Evolutionary conservation across 257 asterid genomes (phyloP).

Genomic region (Schizonepeta tenuifolia): DNA sequence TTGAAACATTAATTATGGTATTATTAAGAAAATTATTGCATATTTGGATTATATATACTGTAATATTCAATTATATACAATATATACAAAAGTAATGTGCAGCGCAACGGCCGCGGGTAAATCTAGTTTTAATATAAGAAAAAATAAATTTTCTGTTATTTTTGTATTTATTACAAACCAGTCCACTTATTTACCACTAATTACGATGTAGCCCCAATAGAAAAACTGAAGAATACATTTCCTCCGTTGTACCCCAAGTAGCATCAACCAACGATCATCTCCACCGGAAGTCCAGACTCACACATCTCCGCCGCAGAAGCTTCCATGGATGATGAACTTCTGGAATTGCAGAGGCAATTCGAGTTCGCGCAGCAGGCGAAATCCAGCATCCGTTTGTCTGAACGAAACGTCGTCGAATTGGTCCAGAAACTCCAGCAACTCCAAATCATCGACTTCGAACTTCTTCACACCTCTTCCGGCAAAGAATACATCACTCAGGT

Average conservation of each 20-base stretch:
- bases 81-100: no score
- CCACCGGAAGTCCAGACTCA: slow-evolving; percentile 21
- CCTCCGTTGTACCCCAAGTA: slow-evolving; percentile 1
- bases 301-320: slow-evolving; percentile 6
- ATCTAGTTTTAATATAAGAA: no score
- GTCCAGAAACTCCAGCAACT: slow-evolving; percentile 89
- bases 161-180: not conserved
- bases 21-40: no score
- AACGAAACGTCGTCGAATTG: slow-evolving; percentile 94
- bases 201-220: not conserved
- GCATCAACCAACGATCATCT: slow-evolving; percentile 35
- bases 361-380: slow-evolving; percentile 94
- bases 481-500: slow-evolving; percentile 97
- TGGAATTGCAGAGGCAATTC: slow-evolving; percentile 90
- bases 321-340: slow-evolving; percentile 87
- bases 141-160: not conserved
- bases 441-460: slow-evolving; percentile 89
- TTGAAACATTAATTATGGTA: no score
- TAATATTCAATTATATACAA: no score
- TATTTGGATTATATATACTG: no score
- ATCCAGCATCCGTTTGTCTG: slow-evolving; percentile 91
- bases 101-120: no score
- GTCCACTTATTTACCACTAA: not conserved
- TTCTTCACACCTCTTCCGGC: slow-evolving; percentile 90
- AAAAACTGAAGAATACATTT: not conserved